Base-by-base conservation (phyloP, 495 filamentous ascomycete genomes). In the Extremus antarcticus region DNA sequence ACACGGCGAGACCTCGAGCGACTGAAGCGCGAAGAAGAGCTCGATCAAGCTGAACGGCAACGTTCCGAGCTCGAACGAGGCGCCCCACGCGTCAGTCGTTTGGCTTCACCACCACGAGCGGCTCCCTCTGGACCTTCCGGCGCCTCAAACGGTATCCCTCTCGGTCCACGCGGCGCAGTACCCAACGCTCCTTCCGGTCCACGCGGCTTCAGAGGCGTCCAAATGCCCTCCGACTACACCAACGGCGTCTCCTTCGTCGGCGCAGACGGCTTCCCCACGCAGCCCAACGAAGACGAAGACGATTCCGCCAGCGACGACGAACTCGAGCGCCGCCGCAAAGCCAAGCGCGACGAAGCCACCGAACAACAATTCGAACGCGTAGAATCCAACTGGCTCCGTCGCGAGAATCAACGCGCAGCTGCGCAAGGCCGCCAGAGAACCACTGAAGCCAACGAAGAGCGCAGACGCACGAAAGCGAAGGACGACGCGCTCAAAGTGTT, bases 281-380 rank as follows among this genome's bases (percentile, higher is more conserved):
- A n/a, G n/a, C 77, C 82, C 43, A 76, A 76, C 11, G 87, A 94
- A 50, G 90, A 91, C 25, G 92, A 96, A 56, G 88, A 95, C 38
- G 84, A 83, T n/a, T 84, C 89, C 56, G 88, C 87, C 0, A 86
- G 82, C 60, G 94, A 99, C 64, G 80, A 84, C 22, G 92, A 95
- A 63, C 78, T 97, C 15, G 68, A 94, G 65, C 75, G 78, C 17
- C 76, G 88, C 24, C 79, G 86, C 40, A 71, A 79, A 47, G 79
- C 78, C 8, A 90, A 89, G 64, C 80, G 82, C 47, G 74, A 84
- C 10, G 73, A 80, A 0, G 88, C 95, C 29, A 75, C 78, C 0
- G 88, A 96, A 46, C 90, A 91, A 65, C 69, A 81, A 15, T 95
- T 86, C 69, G 74, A 87, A 0, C 90, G 95, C 61, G 84, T 90